Percentiles rank a stretch among this genome's conserved stretches.
Evolutionary conservation across 1,139 yeast genomes (phyloP).

Genomic region (Geotrichum phurueaensis): DNA sequence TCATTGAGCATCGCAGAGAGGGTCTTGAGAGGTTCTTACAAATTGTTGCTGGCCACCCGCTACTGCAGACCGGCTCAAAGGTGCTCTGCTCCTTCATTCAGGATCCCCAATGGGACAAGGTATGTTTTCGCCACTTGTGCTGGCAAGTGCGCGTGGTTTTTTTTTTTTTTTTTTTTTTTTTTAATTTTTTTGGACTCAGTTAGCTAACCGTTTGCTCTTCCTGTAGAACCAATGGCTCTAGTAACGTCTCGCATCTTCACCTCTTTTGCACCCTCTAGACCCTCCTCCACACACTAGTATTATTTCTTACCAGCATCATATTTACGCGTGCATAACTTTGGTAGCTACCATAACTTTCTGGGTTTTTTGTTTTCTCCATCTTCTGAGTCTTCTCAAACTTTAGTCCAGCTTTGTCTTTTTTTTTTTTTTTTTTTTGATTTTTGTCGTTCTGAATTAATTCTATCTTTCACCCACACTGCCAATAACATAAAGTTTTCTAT

Average conservation of each 20-base stretch:
- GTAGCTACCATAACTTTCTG: background rate
- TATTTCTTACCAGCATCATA: background rate
- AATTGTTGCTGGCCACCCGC: constrained; percentile 87
- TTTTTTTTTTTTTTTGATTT: background rate
- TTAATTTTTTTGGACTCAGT: background rate
- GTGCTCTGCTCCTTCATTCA: constrained; percentile 80
- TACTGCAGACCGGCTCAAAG: constrained; percentile 84
- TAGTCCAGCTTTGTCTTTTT: background rate
- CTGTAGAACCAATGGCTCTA: constrained; percentile 32
- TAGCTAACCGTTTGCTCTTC: background rate
- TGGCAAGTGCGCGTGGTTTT: background rate
- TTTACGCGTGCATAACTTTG: background rate
- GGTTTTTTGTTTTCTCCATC: background rate
- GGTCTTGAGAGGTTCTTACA: constrained; percentile 78
- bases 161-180: background rate
- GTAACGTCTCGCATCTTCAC: constrained; percentile 1
- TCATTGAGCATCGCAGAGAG: constrained; percentile 74
- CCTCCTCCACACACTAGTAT: background rate
- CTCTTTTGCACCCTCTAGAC: background rate
- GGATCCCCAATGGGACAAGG: constrained; percentile 74
- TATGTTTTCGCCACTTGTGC: constrained; percentile 17
- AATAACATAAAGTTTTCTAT: too few relatives aligned
- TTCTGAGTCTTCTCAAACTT: background rate
- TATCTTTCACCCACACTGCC: background rate
- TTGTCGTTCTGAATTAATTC: background rate